Base-by-base conservation (phyloP, 257 asterid genomes). In the Thymus quinquecostatus region DNA sequence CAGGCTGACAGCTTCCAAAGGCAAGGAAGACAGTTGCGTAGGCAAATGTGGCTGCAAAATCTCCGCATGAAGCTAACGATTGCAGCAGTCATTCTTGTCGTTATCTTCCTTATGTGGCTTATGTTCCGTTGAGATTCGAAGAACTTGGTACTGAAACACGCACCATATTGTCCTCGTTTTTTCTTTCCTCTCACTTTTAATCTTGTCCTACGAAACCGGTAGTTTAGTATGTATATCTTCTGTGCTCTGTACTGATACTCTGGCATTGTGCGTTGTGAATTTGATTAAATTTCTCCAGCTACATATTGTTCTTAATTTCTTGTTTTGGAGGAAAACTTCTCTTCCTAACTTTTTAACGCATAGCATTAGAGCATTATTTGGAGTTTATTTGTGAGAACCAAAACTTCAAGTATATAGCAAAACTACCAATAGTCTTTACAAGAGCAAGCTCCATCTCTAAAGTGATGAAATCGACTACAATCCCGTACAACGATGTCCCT, bases 1-100 rank as follows among this genome's bases (percentile, higher is more conserved):
- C 83, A 93, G 98, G 98, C 98, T 47, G 98, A 93, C 78, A 91
- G 96, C 81, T 93, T 93, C 81, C 98, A 93, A 77, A 85, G 98
- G 82, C 98, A 93, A 74, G 98, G 98, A 34, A 82, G 98, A 83
- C 94, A 87, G 77, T 85, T 93, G 5, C 89, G 98, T 12, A 85
- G 97, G 73, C 93, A 91, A 73, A 91, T 93, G 98, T 93, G 97
- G 98, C 66, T 91, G 79, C 96, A 93, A 80, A 93, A 81, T 85
- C 91, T 93, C 79, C 94, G 82, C 83, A 86, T 82, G 85, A 93
- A 87, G 84, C 79, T 91, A 68, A 83, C 87, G 89, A 79, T 93
- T 60, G 96, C 90, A 50, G 96, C 96, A 60, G 85, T 71, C 28
- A 27, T 90, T 62, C 57, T 88, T 11, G 51, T 67, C 72, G 64